Percentiles rank a stretch among this genome's conserved stretches.
phyloP scores from a whole-genome alignment of 257 asterid genomes.

The Pogostemon cablin region DNA sequence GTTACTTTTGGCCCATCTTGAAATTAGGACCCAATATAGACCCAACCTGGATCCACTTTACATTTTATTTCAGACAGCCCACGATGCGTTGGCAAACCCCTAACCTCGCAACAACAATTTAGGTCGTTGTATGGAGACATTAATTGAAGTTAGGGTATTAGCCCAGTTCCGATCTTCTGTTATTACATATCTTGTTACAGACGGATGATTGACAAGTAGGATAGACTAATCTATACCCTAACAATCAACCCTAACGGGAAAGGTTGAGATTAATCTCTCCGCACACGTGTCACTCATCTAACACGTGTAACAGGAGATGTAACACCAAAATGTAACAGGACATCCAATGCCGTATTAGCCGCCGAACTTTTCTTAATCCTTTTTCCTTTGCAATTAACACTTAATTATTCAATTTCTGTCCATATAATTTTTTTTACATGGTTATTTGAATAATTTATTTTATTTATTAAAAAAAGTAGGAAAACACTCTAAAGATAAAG shows the following conservation, averaged over 20 bases:
- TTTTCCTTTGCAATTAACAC: not conserved
- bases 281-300: no score
- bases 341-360: not conserved
- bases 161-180: not conserved
- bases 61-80: not conserved
- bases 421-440: no score
- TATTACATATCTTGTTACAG: no score
- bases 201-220: no score
- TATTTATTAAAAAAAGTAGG: not conserved
- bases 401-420: no score
- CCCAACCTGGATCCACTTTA: not conserved
- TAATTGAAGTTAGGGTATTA: not conserved
- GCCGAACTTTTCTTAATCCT: not conserved
- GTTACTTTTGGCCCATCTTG: not conserved
- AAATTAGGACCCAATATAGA: not conserved
- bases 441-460: no score
- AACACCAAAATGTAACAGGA: no score
- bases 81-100: conserved; percentile 17
- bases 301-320: no score
- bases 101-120: not conserved
- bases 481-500: not conserved
- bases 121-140: not conserved
- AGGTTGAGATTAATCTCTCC: no score
- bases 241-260: no score
- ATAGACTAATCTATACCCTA: no score